A percentile compares a stretch with the other conserved stretches of the same genome.
Evolutionary conservation across 768 basidiomycete species (phyloP).

Genomic region (Naganishia randhawae): DNA sequence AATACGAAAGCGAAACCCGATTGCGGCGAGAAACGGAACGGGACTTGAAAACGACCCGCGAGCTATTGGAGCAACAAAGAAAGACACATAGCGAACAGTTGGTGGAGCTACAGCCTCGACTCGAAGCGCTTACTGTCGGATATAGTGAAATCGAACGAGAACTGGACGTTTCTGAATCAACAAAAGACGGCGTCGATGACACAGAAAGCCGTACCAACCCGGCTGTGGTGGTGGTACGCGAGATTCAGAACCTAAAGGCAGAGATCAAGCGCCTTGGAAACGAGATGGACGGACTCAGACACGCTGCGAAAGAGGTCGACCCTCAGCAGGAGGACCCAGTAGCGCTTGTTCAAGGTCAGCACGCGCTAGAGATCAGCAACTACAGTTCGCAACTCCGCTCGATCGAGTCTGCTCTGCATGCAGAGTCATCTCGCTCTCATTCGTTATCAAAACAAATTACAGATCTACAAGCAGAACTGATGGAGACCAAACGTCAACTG

Average conservation of each 20-base stretch:
- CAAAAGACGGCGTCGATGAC: not conserved
- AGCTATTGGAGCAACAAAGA: slow-evolving; percentile 6
- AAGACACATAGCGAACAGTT: slow-evolving; percentile 16
- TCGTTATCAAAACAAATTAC: slow-evolving; percentile 40
- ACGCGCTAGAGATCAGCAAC: slow-evolving; percentile 35
- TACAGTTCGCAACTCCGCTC: slow-evolving; percentile 32
- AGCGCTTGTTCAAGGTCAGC: slow-evolving; percentile 17
- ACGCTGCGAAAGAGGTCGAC: not conserved
- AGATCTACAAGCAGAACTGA: slow-evolving; percentile 37
- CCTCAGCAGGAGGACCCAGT: not conserved
- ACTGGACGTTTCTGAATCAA: slow-evolving; percentile 1
- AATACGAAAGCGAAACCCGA: slow-evolving; percentile 1
- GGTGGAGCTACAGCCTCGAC: not conserved
- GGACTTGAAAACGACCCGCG: slow-evolving; percentile 2
- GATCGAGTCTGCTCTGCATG: slow-evolving; percentile 37
- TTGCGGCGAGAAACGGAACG: slow-evolving; percentile 7
- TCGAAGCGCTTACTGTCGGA: slow-evolving; percentile 1
- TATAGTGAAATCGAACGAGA: not conserved
- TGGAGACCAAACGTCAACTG: not conserved
- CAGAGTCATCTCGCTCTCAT: slow-evolving; percentile 36
- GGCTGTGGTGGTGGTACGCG: not conserved
- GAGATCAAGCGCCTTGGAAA: slow-evolving; percentile 13
- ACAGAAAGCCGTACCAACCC: too few relatives aligned
- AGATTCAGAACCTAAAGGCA: slow-evolving; percentile 7
- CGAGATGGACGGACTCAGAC: not conserved